Base-by-base conservation (phyloP, 164 flowering plant species). In the Chimonanthus praecox region DNA sequence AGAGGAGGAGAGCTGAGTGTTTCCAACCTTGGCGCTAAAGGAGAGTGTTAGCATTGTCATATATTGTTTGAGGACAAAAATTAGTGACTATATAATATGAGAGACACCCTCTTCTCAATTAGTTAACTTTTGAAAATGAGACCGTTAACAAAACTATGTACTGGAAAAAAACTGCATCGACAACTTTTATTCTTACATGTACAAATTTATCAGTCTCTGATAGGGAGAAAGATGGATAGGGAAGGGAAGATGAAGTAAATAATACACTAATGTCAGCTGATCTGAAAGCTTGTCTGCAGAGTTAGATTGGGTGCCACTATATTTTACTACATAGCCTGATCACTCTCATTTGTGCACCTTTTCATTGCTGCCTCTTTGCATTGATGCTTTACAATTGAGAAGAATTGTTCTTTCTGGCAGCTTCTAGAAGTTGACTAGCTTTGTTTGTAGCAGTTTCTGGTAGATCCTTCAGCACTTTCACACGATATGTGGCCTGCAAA, bases 401-500 rank as follows among this genome's bases (percentile, higher is more conserved):
- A 15, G 64, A 47, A 18, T 44, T 46, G 48, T 4, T 65, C 48
- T 44, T 66, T 20, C 50, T 47, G 11, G 71, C 85, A 9, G 88
- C 74, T 70, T 81, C 87, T n/a, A 86, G 82, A 68, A 78, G 15
- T 71, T 69, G 72, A 51, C 72, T 75, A 69, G 49, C 82, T 54
- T 78, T 77, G 71, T n/a, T 68, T 54, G 7, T 46, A 72, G 69
- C 44, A 43, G n/a, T 67, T 21, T 77, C 77, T 50, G 84, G 73
- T 18, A 85, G 80, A 70, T 67, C 68, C 49, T 76, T 82, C 72
- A 87, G 74, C 21, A 85, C 94, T 82, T 94, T 94, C 7, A 94
- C 95, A 46, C 90, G 88, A 73, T 83, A 91, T 0, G 70, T 61
- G 3, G 82, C 95, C 92, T 93, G 91, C 79, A 81, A 7, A 72